Evolutionary conservation across 2,329 filamentous ascomycete genomes (phyloP).

Genomic region (Trichoderma guizhouense): DNA sequence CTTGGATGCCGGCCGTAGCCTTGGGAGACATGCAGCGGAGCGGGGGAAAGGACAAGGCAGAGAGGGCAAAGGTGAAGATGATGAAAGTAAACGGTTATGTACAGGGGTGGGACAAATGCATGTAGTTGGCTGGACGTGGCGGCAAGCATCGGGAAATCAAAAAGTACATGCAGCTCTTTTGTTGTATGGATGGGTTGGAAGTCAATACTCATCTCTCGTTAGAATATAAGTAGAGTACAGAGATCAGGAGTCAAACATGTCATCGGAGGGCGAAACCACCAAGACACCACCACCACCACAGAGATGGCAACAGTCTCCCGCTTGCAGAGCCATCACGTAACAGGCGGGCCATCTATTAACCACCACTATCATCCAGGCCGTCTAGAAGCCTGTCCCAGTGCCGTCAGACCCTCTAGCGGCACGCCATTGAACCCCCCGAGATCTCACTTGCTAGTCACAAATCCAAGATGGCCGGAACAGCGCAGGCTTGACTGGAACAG

Average conservation of each 20-base stretch:
- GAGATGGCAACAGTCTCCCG: neutral
- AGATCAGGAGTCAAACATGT: neutral
- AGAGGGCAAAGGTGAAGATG: neutral
- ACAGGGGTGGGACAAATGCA: neutral
- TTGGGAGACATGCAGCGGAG: neutral
- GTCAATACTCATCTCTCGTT: neutral
- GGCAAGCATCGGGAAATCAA: slow-evolving; percentile 11
- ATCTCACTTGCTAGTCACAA: slow-evolving; percentile 6
- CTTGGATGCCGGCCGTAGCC: neutral
- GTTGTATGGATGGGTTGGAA: neutral
- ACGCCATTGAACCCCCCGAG: neutral
- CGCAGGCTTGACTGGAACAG: neutral
- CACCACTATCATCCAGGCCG: neutral
- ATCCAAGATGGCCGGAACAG: slow-evolving; percentile 11
- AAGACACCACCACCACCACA: neutral
- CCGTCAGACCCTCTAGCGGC: neutral
- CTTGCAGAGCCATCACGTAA: neutral
- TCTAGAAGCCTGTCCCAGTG: neutral
- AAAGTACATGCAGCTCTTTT: neutral
- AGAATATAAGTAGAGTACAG: neutral
- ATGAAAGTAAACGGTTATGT: neutral
- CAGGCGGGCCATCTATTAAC: neutral
- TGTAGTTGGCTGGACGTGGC: neutral
- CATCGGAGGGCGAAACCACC: neutral
- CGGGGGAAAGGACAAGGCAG: neutral